These are phyloP conservation scores for Millerago galiae DNA, from an alignment of 805 yeast genomes.

Conservation along the genomic window DNA sequence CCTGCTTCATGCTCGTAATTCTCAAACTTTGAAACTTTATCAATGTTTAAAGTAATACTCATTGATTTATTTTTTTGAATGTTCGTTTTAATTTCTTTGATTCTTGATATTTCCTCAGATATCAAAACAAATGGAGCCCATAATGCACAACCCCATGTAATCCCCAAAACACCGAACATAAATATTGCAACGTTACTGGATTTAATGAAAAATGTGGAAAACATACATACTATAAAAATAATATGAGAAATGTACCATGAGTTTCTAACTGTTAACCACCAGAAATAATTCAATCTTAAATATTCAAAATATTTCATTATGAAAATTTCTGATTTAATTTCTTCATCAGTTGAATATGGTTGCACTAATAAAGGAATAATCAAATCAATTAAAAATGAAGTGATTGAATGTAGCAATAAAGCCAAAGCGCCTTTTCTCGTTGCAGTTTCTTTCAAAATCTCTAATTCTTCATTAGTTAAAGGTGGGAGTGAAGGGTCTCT, in stretches of 20 bases:
- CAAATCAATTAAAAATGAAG: slow-evolving; percentile 38
- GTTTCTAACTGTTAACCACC: slow-evolving; percentile 29
- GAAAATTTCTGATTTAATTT: slow-evolving; percentile 4
- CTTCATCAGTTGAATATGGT: slow-evolving; percentile 19
- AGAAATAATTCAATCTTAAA: slow-evolving; percentile 9
- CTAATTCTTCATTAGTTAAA: slow-evolving; percentile 31
- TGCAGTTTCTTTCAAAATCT: slow-evolving; percentile 36
- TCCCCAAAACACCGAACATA: slow-evolving; percentile 47
- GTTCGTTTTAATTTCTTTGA: slow-evolving; percentile 38
- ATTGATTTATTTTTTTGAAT: slow-evolving; percentile 15
- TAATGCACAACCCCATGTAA: slow-evolving; percentile 59
- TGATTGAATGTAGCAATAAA: slow-evolving; percentile 41
- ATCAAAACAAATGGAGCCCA: slow-evolving; percentile 65
- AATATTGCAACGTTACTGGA: slow-evolving; percentile 37
- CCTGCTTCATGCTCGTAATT: slow-evolving; percentile 50
- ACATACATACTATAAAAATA: slow-evolving; percentile 42
- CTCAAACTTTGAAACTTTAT: slow-evolving; percentile 27
- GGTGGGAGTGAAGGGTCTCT: slow-evolving; percentile 31
- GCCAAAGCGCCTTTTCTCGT: slow-evolving; percentile 50
- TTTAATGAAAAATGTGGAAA: slow-evolving; percentile 38
- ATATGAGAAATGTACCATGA: slow-evolving; percentile 48
- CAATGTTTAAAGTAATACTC: slow-evolving; percentile 8
- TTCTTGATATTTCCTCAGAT: slow-evolving; percentile 49
- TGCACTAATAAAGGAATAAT: slow-evolving; percentile 38
- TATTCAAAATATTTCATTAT: slow-evolving; percentile 8